phyloP scores from a whole-genome alignment of 345 rosid species.

The Aquilaria yunnanensis region DNA sequence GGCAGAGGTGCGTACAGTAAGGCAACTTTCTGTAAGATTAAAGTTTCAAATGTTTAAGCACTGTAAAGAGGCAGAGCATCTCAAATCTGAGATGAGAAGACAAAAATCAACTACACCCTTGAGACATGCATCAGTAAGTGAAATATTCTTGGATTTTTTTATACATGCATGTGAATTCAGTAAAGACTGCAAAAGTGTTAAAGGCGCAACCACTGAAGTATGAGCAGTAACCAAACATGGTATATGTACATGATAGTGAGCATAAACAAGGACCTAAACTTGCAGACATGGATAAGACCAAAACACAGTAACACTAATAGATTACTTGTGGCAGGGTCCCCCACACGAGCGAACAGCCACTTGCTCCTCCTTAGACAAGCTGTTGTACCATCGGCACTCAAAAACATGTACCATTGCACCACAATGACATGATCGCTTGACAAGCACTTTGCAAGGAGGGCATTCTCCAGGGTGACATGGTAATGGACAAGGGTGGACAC shows the following conservation, averaged over 20 bases:
- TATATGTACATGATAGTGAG: neutral
- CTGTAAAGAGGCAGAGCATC: neutral
- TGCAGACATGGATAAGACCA: neutral
- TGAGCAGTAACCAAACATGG: too few relatives aligned
- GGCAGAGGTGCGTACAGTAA: conserved; percentile 84
- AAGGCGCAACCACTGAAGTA: too few relatives aligned
- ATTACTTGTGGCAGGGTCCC: conserved; percentile 90
- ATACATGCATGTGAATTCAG: too few relatives aligned
- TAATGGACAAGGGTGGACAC: conserved; percentile 69
- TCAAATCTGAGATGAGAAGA: too few relatives aligned
- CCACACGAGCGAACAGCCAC: conserved; percentile 66
- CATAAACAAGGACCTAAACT: neutral
- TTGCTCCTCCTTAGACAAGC: conserved; percentile 60
- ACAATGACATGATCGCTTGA: conserved; percentile 86
- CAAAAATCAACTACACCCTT: too few relatives aligned
- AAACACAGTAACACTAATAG: conserved; percentile 1
- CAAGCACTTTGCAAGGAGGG: conserved; percentile 71
- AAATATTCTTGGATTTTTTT: too few relatives aligned
- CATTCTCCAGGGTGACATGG: conserved; percentile 77
- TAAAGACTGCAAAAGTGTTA: too few relatives aligned
- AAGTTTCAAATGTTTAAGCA: conserved; percentile 11
- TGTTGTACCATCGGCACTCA: conserved; percentile 74
- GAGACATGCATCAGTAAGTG: too few relatives aligned
- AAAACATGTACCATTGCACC: conserved; percentile 87
- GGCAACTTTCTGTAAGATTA: conserved; percentile 66